phyloP scores from a whole-genome alignment of 768 basidiomycete species.

The Dentipellis fragilis region DNA sequence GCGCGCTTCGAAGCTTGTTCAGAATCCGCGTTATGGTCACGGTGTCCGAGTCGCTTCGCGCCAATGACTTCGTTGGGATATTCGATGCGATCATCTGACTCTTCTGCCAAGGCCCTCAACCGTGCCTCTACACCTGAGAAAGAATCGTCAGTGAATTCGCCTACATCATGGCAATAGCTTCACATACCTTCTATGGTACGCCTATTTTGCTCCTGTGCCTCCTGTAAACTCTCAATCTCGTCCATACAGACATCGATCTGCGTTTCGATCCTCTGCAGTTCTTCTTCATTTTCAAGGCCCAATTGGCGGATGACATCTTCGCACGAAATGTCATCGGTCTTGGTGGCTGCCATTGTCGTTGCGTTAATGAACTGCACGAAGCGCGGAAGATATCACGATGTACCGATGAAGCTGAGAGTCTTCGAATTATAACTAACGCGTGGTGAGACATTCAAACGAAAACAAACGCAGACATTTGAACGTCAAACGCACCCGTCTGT shows the following conservation, averaged over 20 bases:
- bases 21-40: neutral
- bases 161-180: neutral
- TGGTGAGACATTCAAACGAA: neutral
- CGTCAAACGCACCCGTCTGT: neutral
- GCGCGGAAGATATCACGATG: neutral
- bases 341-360: neutral
- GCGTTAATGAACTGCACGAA: too few relatives aligned
- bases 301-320: neutral
- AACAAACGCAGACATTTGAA: neutral
- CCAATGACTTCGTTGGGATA: neutral
- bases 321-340: neutral
- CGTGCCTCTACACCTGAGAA: neutral
- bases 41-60: too few relatives aligned
- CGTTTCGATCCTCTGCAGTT: neutral
- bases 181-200: neutral
- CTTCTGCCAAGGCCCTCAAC: neutral
- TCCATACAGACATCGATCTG: neutral
- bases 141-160: neutral
- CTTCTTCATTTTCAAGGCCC: neutral
- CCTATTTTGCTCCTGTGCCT: neutral
- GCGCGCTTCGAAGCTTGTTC: neutral
- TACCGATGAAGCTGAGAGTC: neutral
- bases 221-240: neutral
- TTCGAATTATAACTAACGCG: neutral
- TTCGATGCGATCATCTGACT: neutral